phyloP scores from a whole-genome alignment of 176 grass and related monocot genomes.

The Triticum urartu region DNA sequence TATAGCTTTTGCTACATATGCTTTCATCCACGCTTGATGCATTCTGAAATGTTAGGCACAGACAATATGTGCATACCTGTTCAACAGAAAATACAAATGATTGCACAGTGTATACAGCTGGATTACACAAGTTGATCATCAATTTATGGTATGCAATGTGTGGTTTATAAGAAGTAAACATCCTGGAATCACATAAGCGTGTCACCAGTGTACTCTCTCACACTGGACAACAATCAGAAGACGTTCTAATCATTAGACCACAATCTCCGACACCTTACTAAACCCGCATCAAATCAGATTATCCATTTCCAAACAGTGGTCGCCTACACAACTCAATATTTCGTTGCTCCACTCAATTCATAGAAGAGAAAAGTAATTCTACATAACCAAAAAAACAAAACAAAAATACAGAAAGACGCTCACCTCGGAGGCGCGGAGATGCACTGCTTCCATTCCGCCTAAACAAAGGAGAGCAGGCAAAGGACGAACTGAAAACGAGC shows the following conservation, averaged over 20 bases:
- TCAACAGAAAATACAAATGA: not conserved
- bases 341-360: not conserved
- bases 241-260: not conserved
- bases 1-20: not conserved
- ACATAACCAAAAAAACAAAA: not conserved
- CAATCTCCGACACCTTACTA: not conserved
- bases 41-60: not conserved
- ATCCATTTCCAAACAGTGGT: not conserved
- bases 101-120: not conserved
- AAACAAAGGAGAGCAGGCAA: not conserved
- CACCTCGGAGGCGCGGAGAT: constrained; percentile 28
- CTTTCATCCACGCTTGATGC: not conserved
- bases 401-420: not conserved
- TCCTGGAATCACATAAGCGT: not conserved
- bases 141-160: not conserved
- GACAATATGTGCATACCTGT: not conserved
- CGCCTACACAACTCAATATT: not conserved
- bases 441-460: constrained; percentile 24
- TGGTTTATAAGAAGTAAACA: not conserved
- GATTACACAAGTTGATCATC: not conserved
- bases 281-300: constrained; percentile 8
- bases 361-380: not conserved
- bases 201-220: not conserved
- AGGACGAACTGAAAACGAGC: constrained; percentile 4
- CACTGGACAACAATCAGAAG: not conserved